phyloP scores from a whole-genome alignment of 352 stramenopile genomes.

The Phytophthora podocarpi region DNA sequence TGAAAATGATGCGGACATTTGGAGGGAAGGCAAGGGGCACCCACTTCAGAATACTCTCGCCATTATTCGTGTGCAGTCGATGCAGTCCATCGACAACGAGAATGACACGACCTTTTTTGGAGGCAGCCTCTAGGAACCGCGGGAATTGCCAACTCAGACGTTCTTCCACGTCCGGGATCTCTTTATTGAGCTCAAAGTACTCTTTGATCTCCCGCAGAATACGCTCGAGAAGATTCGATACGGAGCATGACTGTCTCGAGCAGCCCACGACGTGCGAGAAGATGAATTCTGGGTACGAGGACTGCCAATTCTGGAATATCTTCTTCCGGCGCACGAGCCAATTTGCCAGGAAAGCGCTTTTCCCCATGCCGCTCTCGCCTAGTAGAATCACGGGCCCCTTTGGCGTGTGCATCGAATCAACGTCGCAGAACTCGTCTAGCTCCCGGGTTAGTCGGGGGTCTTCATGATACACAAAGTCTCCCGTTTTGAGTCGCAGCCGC shows the following conservation, averaged over 20 bases:
- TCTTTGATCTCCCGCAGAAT: slow-evolving; percentile 90
- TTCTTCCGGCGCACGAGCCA: slow-evolving; percentile 86
- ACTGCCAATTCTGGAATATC: slow-evolving; percentile 87
- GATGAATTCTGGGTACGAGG: slow-evolving; percentile 84
- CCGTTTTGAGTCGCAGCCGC: slow-evolving; percentile 62
- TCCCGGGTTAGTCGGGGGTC: slow-evolving; percentile 65
- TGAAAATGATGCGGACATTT: slow-evolving; percentile 90
- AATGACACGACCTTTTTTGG: slow-evolving; percentile 90
- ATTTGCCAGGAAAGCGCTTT: slow-evolving; percentile 80
- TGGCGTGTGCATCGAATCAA: slow-evolving; percentile 83
- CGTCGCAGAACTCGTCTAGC: slow-evolving; percentile 85
- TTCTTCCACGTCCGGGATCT: slow-evolving; percentile 85
- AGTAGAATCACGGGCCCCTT: slow-evolving; percentile 79
- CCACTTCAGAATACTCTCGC: slow-evolving; percentile 92
- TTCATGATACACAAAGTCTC: slow-evolving; percentile 81
- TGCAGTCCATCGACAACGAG: slow-evolving; percentile 92
- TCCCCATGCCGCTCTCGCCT: slow-evolving; percentile 75
- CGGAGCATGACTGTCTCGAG: slow-evolving; percentile 83
- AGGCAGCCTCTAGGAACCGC: slow-evolving; percentile 87
- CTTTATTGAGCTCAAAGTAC: slow-evolving; percentile 91
- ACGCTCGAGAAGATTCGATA: slow-evolving; percentile 87
- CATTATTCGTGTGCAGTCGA: slow-evolving; percentile 81
- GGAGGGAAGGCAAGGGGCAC: slow-evolving; percentile 86
- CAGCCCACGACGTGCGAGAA: slow-evolving; percentile 93
- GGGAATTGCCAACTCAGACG: slow-evolving; percentile 92